Percentiles rank a stretch among this genome's conserved stretches.
These are phyloP conservation scores for Aaosphaeria pasadenensis DNA, from an alignment of 2,329 filamentous ascomycete species.

Conservation along the genomic window DNA sequence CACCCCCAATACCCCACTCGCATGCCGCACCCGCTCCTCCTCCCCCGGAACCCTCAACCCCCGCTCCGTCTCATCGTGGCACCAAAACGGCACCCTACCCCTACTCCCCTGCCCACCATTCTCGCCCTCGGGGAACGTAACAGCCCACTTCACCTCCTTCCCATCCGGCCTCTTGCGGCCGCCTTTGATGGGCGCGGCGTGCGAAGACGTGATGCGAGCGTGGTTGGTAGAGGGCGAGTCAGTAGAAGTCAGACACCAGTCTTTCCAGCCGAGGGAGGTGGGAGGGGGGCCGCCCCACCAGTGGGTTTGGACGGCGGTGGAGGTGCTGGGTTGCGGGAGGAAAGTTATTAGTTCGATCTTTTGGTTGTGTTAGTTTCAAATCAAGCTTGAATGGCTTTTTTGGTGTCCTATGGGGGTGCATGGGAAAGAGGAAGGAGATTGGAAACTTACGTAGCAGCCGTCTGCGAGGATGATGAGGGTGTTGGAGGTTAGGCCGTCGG, in stretches of 20 bases:
- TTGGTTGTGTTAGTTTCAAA: no score
- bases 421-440: no score
- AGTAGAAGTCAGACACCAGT: slow-evolving; percentile 47
- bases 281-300: slow-evolving; percentile 58
- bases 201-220: slow-evolving; percentile 32
- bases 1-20: slow-evolving; percentile 51
- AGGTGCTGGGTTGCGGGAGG: background rate
- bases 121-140: slow-evolving; percentile 49
- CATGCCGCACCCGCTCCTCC: slow-evolving; percentile 44
- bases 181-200: slow-evolving; percentile 50
- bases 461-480: slow-evolving; percentile 61
- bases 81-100: slow-evolving; percentile 59
- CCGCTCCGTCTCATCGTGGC: slow-evolving; percentile 58
- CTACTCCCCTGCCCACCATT: slow-evolving; percentile 32
- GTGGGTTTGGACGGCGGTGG: slow-evolving; percentile 39
- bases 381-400: no score
- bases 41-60: slow-evolving; percentile 53
- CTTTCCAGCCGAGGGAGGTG: slow-evolving; percentile 58
- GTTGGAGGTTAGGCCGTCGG: slow-evolving; percentile 60
- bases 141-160: slow-evolving; percentile 57
- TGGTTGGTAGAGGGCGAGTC: slow-evolving; percentile 11
- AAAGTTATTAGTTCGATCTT: slow-evolving; percentile 1
- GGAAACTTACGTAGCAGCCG: slow-evolving; percentile 58
- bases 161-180: slow-evolving; percentile 57
- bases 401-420: no score